A percentile compares a stretch with the other conserved stretches of the same genome.
These are phyloP conservation scores for Rhamnella rubrinervis DNA, from an alignment of 331 rosid genomes.

Conservation along the genomic window DNA sequence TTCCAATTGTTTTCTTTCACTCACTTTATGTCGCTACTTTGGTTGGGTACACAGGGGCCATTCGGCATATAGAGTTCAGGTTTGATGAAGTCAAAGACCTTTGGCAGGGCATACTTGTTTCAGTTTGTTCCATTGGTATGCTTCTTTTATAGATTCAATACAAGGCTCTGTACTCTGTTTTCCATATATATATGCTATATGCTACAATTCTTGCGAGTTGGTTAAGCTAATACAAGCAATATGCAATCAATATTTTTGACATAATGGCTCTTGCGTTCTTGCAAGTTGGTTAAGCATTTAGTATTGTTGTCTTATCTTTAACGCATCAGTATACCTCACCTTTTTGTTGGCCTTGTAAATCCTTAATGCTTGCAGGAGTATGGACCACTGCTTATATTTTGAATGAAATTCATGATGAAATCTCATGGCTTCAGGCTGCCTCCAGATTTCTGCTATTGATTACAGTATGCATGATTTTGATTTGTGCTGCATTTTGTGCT, in stretches of 20 bases:
- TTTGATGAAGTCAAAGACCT: conserved; percentile 94
- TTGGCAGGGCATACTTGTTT: conserved; percentile 84
- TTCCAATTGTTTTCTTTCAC: conserved; percentile 66
- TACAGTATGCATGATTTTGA: conserved; percentile 45
- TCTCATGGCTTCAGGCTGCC: conserved; percentile 81
- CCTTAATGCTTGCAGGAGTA: conserved; percentile 56
- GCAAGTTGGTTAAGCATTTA: not conserved
- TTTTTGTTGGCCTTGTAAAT: conserved; percentile 16
- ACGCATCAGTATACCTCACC: not conserved
- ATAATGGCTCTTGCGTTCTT: too few relatives aligned
- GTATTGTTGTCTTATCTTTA: not conserved
- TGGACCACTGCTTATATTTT: conserved; percentile 78
- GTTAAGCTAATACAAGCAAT: too few relatives aligned
- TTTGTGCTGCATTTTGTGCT: conserved; percentile 8
- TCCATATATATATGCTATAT: not conserved
- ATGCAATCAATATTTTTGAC: too few relatives aligned
- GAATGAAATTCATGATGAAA: conserved; percentile 80
- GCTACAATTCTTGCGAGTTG: too few relatives aligned
- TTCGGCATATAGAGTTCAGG: conserved; percentile 89
- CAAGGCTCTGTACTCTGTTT: conserved; percentile 8
- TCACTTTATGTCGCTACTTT: conserved; percentile 58
- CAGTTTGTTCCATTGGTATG: conserved; percentile 72
- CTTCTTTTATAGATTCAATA: conserved; percentile 32
- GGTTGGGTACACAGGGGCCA: conserved; percentile 72
- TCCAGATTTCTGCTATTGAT: conserved; percentile 82